Conservation (phyloP, 257 asterid species). For the Scutellaria galericulata region DNA sequence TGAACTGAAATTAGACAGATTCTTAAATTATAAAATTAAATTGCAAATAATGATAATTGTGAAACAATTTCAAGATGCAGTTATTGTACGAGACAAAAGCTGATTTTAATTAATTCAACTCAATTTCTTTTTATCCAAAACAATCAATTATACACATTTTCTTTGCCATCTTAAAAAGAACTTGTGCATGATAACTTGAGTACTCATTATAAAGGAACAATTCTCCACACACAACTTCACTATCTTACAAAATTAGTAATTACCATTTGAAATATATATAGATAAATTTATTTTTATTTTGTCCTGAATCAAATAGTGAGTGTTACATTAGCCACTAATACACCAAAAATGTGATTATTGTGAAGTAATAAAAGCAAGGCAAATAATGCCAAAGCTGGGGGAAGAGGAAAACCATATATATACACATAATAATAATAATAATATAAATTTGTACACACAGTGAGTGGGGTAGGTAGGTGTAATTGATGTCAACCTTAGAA, state of each 20-base stretch:
- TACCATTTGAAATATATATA: background rate
- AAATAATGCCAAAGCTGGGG: conserved; percentile 22
- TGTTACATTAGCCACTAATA: conserved; percentile 2
- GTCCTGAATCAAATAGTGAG: background rate
- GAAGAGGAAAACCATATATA: background rate
- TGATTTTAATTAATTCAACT: too few relatives aligned
- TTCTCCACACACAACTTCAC: too few relatives aligned
- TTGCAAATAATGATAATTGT: too few relatives aligned
- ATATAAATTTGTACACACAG: conserved; percentile 24
- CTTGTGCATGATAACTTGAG: too few relatives aligned
- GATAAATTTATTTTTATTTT: background rate
- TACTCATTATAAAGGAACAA: too few relatives aligned
- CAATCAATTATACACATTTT: too few relatives aligned
- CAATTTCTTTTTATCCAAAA: too few relatives aligned
- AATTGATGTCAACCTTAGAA: conserved; percentile 52
- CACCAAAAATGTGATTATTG: background rate
- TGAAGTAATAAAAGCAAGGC: background rate
- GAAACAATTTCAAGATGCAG: too few relatives aligned
- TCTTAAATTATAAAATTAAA: too few relatives aligned
- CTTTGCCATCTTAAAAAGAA: too few relatives aligned
- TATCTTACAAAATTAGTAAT: background rate
- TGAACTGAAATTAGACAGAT: too few relatives aligned
- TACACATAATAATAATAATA: background rate
- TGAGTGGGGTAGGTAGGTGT: conserved; percentile 32
- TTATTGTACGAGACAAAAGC: too few relatives aligned